These are phyloP conservation scores for Dothistroma pini DNA, from an alignment of 2,329 filamentous ascomycete genomes.

Conservation along the genomic window DNA sequence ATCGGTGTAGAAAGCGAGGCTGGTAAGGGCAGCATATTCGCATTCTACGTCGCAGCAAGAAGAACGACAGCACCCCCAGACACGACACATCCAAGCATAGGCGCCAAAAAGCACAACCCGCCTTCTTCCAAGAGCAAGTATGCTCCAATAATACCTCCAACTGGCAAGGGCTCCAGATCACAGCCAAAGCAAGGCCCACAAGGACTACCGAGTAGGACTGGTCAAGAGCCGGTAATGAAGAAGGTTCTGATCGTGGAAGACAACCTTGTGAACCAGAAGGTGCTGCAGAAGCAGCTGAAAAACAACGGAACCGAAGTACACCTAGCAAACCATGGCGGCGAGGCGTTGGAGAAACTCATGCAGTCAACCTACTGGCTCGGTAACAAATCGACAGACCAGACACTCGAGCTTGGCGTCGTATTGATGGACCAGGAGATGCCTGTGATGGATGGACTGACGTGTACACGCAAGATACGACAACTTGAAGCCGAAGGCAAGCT, in stretches of 20 bases:
- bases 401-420: slow-evolving; percentile 48
- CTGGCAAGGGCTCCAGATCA: slow-evolving; percentile 1
- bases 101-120: slow-evolving; percentile 14
- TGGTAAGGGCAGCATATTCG: slow-evolving; percentile 69
- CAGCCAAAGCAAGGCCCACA: slow-evolving; percentile 2
- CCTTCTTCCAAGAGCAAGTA: slow-evolving; percentile 17
- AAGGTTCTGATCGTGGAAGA: slow-evolving; percentile 42
- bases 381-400: slow-evolving; percentile 15
- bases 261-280: slow-evolving; percentile 46
- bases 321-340: slow-evolving; percentile 50
- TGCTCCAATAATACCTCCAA: slow-evolving; percentile 9
- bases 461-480: slow-evolving; percentile 64
- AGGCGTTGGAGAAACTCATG: slow-evolving; percentile 45
- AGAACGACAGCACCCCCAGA: slow-evolving; percentile 46
- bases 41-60: slow-evolving; percentile 69
- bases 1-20: slow-evolving; percentile 69
- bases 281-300: slow-evolving; percentile 49
- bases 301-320: slow-evolving; percentile 46
- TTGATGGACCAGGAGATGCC: slow-evolving; percentile 59
- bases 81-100: slow-evolving; percentile 17
- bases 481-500: slow-evolving; percentile 61
- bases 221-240: slow-evolving; percentile 14
- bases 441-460: slow-evolving; percentile 63
- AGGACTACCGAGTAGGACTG: not conserved
- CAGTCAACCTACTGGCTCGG: slow-evolving; percentile 42